Evolutionary conservation across 352 stramenopile genomes (phyloP).

Genomic region (Phytophthora nicotianae): DNA sequence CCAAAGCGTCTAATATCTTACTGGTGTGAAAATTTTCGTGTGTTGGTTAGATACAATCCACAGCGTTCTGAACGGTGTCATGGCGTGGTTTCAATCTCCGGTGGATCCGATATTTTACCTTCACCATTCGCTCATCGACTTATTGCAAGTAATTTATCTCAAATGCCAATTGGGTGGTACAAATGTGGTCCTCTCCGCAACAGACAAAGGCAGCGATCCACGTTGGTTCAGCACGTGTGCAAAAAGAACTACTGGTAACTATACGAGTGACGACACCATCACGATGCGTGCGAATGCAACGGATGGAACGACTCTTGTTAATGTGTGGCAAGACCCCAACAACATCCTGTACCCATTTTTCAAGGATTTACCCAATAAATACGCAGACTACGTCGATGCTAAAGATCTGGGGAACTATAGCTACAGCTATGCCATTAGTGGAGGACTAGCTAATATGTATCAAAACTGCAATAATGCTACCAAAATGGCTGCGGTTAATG

Average conservation of each 20-base stretch:
- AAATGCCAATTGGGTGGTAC: slow-evolving; percentile 53
- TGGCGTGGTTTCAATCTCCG: slow-evolving; percentile 57
- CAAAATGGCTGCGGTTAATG: neutral
- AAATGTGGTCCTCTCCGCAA: slow-evolving; percentile 21
- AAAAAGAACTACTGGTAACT: slow-evolving; percentile 21
- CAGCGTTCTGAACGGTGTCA: slow-evolving; percentile 41
- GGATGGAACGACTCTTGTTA: slow-evolving; percentile 25
- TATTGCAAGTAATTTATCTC: slow-evolving; percentile 57
- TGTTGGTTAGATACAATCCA: slow-evolving; percentile 48
- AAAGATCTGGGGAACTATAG: slow-evolving; percentile 59
- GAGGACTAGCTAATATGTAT: slow-evolving; percentile 58
- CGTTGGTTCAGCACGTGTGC: slow-evolving; percentile 41
- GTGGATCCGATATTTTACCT: slow-evolving; percentile 61
- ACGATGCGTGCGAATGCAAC: slow-evolving; percentile 32
- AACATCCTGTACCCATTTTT: slow-evolving; percentile 69
- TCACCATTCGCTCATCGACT: slow-evolving; percentile 53
- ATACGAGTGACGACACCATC: slow-evolving; percentile 32
- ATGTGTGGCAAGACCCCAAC: slow-evolving; percentile 43
- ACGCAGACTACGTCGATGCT: slow-evolving; percentile 48
- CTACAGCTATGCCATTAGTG: slow-evolving; percentile 63
- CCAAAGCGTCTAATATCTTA: neutral
- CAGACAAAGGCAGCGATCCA: slow-evolving; percentile 37
- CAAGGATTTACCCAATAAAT: slow-evolving; percentile 57
- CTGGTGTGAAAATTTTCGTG: neutral
- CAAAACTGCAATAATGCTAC: slow-evolving; percentile 41